Evolutionary conservation across 345 rosid genomes (phyloP), one percentile per base, ranked within the genome.

Genomic region (Dimocarpus longan): DNA sequence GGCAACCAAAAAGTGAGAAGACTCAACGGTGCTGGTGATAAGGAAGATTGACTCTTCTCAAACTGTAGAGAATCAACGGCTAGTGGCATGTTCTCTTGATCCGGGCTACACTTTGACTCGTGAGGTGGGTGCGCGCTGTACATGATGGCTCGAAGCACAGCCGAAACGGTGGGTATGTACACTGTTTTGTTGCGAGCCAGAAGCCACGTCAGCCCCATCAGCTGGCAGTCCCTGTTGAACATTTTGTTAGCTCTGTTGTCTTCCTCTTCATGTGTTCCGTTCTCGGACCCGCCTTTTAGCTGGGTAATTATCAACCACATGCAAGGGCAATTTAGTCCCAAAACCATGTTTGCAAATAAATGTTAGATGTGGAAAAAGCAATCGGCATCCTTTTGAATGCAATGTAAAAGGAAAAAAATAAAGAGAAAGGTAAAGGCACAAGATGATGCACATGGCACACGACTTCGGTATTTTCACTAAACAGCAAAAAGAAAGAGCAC

Each of bases 141-240:
- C 98, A 97, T 92, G 28, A 94, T 84, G 70, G 99, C 99, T 76
- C 99, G 87, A 32, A 97, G 80, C 54, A 93, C 99, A 11, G 98
- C 98, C 2, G 99, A 94, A 64, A 97, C 99, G 80, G 99, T 97
- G 26, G 98, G 98, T 11, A 97, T 97, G 84, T 97, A 94, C 11
- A 85, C 93, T 80, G 98, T 97, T 82, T 94, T 97, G 87, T 97
- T 97, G 68, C 96, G 93, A 19, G 97, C 98, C 6, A 97, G 91
- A 12, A 97, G 90, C 99, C 99, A 97, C 73, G 98, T 97, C 71
- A 97, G 92, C 80, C 99, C 99, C 99, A 97, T 97, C 13, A 97
- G 88, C 83, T 94, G 93, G 86, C 99, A 97, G 76, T 97, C 99
- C 82, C 87, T 85, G 85, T 86, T 81, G 89, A 94, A 88, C 99